phyloP scores from a whole-genome alignment of 805 yeast genomes.

The Naumovozyma baii region DNA sequence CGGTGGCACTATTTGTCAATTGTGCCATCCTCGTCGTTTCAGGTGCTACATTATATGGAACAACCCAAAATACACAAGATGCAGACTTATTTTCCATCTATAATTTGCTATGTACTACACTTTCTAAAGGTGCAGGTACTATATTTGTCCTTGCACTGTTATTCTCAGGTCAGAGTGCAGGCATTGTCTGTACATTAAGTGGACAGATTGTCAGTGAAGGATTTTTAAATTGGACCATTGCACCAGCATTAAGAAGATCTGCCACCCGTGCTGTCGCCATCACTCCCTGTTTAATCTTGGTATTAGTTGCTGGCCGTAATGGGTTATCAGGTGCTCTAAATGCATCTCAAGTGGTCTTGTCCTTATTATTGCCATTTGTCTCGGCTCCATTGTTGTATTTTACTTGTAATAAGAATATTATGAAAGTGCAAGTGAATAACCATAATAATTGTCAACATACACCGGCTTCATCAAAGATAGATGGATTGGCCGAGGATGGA shows the following conservation, averaged over 20 bases:
- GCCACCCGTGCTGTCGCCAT: conserved; percentile 79
- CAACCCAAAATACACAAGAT: conserved; percentile 46
- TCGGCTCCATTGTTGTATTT: conserved; percentile 80
- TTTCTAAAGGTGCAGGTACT: conserved; percentile 73
- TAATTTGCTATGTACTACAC: conserved; percentile 46
- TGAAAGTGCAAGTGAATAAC: conserved; percentile 42
- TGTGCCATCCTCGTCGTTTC: conserved; percentile 84
- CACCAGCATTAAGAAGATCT: conserved; percentile 73
- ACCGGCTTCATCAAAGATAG: not conserved
- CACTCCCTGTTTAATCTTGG: conserved; percentile 73
- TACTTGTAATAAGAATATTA: conserved; percentile 58
- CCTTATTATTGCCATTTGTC: conserved; percentile 73
- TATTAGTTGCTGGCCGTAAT: conserved; percentile 65
- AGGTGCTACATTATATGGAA: conserved; percentile 69
- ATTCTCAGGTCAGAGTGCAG: conserved; percentile 86
- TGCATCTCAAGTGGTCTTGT: conserved; percentile 76
- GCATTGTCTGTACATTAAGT: conserved; percentile 88
- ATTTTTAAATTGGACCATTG: conserved; percentile 66
- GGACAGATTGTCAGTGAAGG: conserved; percentile 96
- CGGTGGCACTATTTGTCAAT: conserved; percentile 85
- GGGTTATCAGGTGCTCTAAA: conserved; percentile 72
- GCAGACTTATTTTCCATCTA: conserved; percentile 83
- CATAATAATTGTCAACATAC: conserved; percentile 6
- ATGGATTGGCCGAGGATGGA: conserved; percentile 6
- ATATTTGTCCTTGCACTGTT: conserved; percentile 77